A percentile compares a stretch with the other conserved stretches of the same genome.
phyloP scores from a whole-genome alignment of 306 rosid genomes.

The Rubus idaeus region DNA sequence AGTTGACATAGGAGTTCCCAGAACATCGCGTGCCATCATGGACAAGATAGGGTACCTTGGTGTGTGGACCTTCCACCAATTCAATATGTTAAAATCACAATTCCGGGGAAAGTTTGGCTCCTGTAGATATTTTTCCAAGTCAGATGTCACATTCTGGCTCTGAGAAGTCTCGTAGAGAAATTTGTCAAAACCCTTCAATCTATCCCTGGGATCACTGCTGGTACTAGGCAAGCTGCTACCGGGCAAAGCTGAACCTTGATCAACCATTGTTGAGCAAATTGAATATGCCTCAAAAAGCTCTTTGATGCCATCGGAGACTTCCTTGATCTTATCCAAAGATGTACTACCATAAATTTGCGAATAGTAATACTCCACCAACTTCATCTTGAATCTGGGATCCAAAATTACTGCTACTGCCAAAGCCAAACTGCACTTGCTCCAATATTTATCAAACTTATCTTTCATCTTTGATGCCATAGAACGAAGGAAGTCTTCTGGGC shows the following conservation, averaged over 20 bases:
- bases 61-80: conserved; percentile 98
- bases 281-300: conserved; percentile 86
- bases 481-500: conserved; percentile 68
- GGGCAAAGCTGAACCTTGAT: conserved; percentile 84
- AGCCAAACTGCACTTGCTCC: conserved; percentile 88
- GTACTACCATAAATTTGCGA: conserved; percentile 91
- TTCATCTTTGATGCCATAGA: conserved; percentile 74
- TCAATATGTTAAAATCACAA: conserved; percentile 77
- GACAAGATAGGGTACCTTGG: conserved; percentile 97
- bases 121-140: conserved; percentile 90
- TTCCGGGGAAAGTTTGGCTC: conserved; percentile 91
- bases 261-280: conserved; percentile 76
- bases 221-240: conserved; percentile 79
- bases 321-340: conserved; percentile 81
- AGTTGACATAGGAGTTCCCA: conserved; percentile 97
- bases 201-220: conserved; percentile 62
- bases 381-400: conserved; percentile 96
- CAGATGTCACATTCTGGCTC: conserved; percentile 59
- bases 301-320: conserved; percentile 78
- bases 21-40: conserved; percentile 94
- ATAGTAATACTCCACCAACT: conserved; percentile 92
- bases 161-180: conserved; percentile 86
- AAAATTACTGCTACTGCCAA: conserved; percentile 85
- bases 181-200: conserved; percentile 91
- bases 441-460: conserved; percentile 78